Conservation (phyloP, 129 eudicot species). For the Flaveria sonorensis region DNA sequence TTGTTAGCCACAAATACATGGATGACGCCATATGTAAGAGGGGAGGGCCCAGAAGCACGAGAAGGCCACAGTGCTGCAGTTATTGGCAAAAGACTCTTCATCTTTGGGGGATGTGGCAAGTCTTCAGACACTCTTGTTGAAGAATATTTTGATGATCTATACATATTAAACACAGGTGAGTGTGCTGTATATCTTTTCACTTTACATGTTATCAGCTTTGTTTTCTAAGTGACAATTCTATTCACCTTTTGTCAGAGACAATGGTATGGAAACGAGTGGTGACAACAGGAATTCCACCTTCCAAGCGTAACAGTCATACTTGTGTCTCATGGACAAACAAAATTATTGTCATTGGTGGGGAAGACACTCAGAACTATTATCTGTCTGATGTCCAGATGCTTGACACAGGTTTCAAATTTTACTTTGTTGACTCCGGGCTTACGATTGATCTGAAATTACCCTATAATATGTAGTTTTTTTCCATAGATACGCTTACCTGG, state of each 20-base stretch:
- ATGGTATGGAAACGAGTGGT: constrained; percentile 82
- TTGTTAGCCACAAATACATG: constrained; percentile 78
- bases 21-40: constrained; percentile 74
- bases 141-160: constrained; percentile 85
- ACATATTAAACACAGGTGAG: constrained; percentile 83
- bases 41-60: constrained; percentile 87
- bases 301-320: constrained; percentile 89
- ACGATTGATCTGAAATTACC: constrained; percentile 17
- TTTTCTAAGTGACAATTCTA: constrained; percentile 5
- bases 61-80: constrained; percentile 99
- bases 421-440: constrained; percentile 1
- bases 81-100: constrained; percentile 84
- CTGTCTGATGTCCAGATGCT: constrained; percentile 91
- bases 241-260: constrained; percentile 55
- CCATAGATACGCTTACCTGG: constrained; percentile 86
- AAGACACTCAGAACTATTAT: constrained; percentile 76
- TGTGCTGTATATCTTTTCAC: neutral
- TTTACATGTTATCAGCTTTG: neutral
- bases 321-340: constrained; percentile 97
- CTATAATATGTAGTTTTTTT: constrained; percentile 15
- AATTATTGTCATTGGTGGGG: constrained; percentile 92
- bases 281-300: constrained; percentile 85
- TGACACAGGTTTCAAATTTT: constrained; percentile 68
- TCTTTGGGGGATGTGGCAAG: constrained; percentile 97
- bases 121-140: constrained; percentile 55